Conservation (phyloP, 176 grass and related monocot genomes). For the Cocos nucifera region DNA sequence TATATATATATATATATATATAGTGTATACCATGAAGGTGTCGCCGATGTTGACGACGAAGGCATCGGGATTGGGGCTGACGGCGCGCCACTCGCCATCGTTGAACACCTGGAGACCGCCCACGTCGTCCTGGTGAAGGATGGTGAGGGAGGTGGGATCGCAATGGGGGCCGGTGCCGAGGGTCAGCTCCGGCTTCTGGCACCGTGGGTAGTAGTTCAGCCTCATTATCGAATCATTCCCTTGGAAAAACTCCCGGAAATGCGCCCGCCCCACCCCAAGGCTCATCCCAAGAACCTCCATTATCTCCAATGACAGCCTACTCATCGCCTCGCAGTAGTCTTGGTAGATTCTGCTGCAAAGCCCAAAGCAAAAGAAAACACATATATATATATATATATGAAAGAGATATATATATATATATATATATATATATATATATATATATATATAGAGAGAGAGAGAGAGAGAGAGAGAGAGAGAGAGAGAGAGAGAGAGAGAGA, state of each 20-base stretch:
- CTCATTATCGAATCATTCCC: conserved; percentile 82
- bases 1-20: no score
- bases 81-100: conserved; percentile 37
- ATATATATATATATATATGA: not conserved
- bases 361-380: not conserved
- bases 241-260: conserved; percentile 68
- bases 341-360: conserved; percentile 46
- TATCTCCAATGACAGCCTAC: conserved; percentile 58
- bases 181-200: conserved; percentile 61
- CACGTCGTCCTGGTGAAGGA: conserved; percentile 93
- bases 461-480: no score
- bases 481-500: no score
- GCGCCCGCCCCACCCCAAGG: conserved; percentile 30
- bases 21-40: conserved; percentile 57
- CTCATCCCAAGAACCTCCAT: conserved; percentile 79
- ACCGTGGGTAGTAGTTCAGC: conserved; percentile 92
- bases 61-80: conserved; percentile 29
- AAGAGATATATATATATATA: no score
- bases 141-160: conserved; percentile 88
- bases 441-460: no score
- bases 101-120: conserved; percentile 66
- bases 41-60: conserved; percentile 90
- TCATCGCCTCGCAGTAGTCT: conserved; percentile 70
- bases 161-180: conserved; percentile 80
- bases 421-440: no score